Evolutionary conservation across 83 land plant species (phyloP).

Genomic region (Picea abies): DNA sequence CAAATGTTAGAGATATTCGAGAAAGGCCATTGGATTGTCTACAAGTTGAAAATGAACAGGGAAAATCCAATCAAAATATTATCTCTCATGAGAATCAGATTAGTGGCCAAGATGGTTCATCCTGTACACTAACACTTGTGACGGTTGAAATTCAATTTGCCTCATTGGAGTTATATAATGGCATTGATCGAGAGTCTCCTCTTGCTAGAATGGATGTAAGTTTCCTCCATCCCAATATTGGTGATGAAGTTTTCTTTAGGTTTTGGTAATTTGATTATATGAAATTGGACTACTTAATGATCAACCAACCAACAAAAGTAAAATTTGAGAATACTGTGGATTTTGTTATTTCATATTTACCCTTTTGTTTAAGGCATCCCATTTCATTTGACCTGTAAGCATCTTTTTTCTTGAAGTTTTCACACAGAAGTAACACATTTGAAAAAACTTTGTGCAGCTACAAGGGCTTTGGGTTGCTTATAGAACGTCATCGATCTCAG

Average conservation of each 20-base stretch:
- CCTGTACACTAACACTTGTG: constrained; percentile 62
- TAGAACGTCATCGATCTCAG: constrained; percentile 73
- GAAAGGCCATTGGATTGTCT: background rate
- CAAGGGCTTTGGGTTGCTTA: constrained; percentile 94
- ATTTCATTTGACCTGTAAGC: background rate
- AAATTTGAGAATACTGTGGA: background rate
- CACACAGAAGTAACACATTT: constrained; percentile 1
- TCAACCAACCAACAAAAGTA: background rate
- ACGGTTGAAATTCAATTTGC: constrained; percentile 77
- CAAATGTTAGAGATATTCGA: constrained; percentile 68
- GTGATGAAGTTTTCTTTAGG: background rate
- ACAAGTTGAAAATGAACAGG: constrained; percentile 4
- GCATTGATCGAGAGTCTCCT: constrained; percentile 69
- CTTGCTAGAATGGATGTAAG: constrained; percentile 89
- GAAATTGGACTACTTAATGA: background rate
- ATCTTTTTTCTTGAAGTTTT: constrained; percentile 4
- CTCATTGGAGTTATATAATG: constrained; percentile 80
- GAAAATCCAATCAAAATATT: constrained; percentile 17
- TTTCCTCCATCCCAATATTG: background rate
- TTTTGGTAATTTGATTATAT: constrained; percentile 7
- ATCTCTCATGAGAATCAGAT: constrained; percentile 52
- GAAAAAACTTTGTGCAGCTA: constrained; percentile 50
- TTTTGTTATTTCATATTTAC: background rate
- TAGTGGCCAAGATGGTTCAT: constrained; percentile 45
- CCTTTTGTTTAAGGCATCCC: background rate